phyloP scores from a whole-genome alignment of 441 rosid species.

The Melastoma candidum region DNA sequence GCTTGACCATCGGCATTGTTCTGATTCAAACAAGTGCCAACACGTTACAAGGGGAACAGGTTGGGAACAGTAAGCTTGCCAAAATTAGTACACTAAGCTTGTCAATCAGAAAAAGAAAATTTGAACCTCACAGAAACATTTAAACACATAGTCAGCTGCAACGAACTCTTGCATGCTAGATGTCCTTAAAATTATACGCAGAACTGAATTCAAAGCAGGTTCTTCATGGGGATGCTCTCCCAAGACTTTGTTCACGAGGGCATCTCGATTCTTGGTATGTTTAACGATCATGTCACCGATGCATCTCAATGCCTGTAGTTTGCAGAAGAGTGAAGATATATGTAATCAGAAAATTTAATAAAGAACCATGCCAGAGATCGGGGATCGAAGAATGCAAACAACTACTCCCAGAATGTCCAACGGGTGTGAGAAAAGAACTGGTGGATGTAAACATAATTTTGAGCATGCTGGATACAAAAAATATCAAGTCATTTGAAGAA shows the following conservation, averaged over 20 bases:
- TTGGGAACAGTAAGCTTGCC: constrained; percentile 4
- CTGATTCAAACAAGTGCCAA: constrained; percentile 21
- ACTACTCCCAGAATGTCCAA: too few species aligned
- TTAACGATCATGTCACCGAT: constrained; percentile 73
- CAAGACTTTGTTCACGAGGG: constrained; percentile 78
- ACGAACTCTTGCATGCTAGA: constrained; percentile 85
- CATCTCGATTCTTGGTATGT: constrained; percentile 71
- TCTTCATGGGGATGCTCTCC: constrained; percentile 90
- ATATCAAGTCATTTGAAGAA: too few species aligned
- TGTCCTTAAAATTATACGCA: constrained; percentile 78
- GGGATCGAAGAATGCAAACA: too few species aligned
- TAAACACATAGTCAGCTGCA: constrained; percentile 87
- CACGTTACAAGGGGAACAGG: constrained; percentile 1
- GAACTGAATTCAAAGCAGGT: constrained; percentile 87
- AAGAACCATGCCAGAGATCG: too few species aligned
- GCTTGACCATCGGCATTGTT: constrained; percentile 79
- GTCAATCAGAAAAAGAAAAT: constrained; percentile 13
- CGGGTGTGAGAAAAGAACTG: too few species aligned
- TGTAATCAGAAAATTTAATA: too few species aligned
- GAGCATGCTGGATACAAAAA: too few species aligned
- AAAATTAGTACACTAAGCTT: neutral
- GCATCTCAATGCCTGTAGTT: constrained; percentile 66
- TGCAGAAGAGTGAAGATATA: too few species aligned
- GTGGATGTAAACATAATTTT: too few species aligned
- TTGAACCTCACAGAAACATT: constrained; percentile 84